A percentile compares a stretch with the other conserved stretches of the same genome.
Evolutionary conservation across 805 yeast species (phyloP).

Genomic region (Candida vartiovaarae): DNA sequence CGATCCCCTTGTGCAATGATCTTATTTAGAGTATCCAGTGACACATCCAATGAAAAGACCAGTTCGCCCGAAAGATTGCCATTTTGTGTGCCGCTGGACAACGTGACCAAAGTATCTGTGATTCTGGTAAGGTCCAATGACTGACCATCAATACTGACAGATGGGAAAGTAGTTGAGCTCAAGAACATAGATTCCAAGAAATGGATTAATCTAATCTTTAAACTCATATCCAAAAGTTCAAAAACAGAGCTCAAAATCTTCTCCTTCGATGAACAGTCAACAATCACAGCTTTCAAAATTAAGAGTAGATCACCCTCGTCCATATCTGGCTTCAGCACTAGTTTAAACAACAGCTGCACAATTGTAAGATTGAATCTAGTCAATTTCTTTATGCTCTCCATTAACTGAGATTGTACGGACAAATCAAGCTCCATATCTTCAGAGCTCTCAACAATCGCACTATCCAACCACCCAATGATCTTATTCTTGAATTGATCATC

Average conservation of each 20-base stretch:
- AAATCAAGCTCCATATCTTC: background rate
- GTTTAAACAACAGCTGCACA: constrained; percentile 32
- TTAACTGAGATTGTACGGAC: constrained; percentile 1
- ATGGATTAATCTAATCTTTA: constrained; percentile 28
- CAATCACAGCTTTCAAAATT: constrained; percentile 9
- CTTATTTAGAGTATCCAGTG: constrained; percentile 31
- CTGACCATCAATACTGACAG: constrained; percentile 8
- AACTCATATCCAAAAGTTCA: constrained; percentile 26
- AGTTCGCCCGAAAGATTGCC: constrained; percentile 27
- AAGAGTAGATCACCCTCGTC: constrained; percentile 7
- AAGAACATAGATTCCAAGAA: constrained; percentile 36
- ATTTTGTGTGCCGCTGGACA: constrained; percentile 13
- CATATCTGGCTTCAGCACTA: constrained; percentile 16
- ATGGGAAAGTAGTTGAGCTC: constrained; percentile 34
- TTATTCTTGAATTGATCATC: background rate
- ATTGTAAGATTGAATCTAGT: constrained; percentile 36
- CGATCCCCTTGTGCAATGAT: constrained; percentile 16
- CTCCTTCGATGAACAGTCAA: constrained; percentile 4
- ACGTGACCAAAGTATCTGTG: constrained; percentile 14
- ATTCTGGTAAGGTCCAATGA: constrained; percentile 8
- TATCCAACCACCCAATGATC: background rate
- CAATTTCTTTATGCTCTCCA: constrained; percentile 20
- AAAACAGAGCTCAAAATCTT: constrained; percentile 25
- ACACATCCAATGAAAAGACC: constrained; percentile 33
- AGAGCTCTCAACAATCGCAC: background rate